Base-by-base conservation (phyloP, 2,329 filamentous ascomycete genomes). In the Balansia obtecta region DNA sequence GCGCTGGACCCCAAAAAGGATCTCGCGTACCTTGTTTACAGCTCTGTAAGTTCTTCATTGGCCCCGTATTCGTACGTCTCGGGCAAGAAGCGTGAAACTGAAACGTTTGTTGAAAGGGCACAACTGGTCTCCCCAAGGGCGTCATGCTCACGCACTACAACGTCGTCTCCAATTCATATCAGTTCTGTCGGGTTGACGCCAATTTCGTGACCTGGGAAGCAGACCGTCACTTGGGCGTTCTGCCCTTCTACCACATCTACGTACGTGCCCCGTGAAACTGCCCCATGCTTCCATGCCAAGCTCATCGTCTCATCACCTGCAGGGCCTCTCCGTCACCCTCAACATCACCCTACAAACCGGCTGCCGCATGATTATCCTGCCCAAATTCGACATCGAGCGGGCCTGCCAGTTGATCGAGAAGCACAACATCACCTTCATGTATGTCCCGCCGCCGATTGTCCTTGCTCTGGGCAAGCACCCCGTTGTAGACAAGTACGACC, bases 211-310 rank as follows among this genome's bases (percentile, higher is more conserved):
- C 78, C 60, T 80, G 80, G 9, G 72, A 80, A 50, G 77, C 81
- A 0, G 90, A 95, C 62, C 80, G 77, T 52, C 71, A 93, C 32
- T 66, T 96, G 7, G 86, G 86, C 1, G 84, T 95, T 52, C 67
- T 95, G 11, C 90, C 90, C 0, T 93, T 95, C 65, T 95, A 89
- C 68, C 89, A 95, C 63, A 90, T 95, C 55, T 95, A 95, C 61
- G 88, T 85, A 67, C 57, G 78, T 61, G 18, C 40, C 22, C 30
- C 6, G 7, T 18, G 18, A n/a, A 20, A 22, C 20, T 15, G 34
- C 34, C 15, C 34, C 34, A 27, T 27, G 27, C 34, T 4, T 37
- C 4, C 11, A 37, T 12, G 15, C 15, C 2, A 18, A 4, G 10
- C 22, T 38, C 13, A 12, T 37, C 13, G 2, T 4, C 15, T 37